Evolutionary conservation across 1,139 yeast species (phyloP).

Genomic region (Zhuliangozyma blackwelliae): DNA sequence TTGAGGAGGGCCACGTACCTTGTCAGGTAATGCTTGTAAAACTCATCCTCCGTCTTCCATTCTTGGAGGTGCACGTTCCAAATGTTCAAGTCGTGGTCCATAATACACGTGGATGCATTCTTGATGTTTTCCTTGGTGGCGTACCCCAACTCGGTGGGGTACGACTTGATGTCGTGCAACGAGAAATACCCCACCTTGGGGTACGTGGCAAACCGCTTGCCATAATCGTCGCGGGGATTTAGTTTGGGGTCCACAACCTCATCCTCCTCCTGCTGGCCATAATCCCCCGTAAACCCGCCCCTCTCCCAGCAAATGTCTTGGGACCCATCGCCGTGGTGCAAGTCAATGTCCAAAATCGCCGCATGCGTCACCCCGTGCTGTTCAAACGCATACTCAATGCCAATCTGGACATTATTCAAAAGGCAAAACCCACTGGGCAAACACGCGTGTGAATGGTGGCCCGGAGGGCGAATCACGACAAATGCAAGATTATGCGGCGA

Average conservation of each 20-base stretch:
- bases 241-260: slow-evolving; percentile 26
- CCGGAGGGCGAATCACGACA: slow-evolving; percentile 77
- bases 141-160: slow-evolving; percentile 77
- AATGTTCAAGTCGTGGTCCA: slow-evolving; percentile 75
- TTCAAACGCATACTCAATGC: slow-evolving; percentile 72
- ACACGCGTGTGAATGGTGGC: slow-evolving; percentile 86
- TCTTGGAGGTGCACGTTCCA: slow-evolving; percentile 83
- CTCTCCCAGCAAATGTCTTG: slow-evolving; percentile 86
- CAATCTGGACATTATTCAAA: slow-evolving; percentile 78
- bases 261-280: slow-evolving; percentile 43
- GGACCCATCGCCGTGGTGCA: slow-evolving; percentile 92
- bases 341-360: slow-evolving; percentile 76
- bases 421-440: slow-evolving; percentile 86
- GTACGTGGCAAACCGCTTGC: slow-evolving; percentile 48
- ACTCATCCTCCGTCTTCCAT: slow-evolving; percentile 61
- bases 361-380: slow-evolving; percentile 71
- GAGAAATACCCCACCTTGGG: slow-evolving; percentile 82
- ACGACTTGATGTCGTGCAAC: slow-evolving; percentile 80
- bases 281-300: slow-evolving; percentile 57
- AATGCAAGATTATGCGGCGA: slow-evolving; percentile 52
- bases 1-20: slow-evolving; percentile 60
- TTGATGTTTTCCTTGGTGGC: slow-evolving; percentile 69
- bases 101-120: slow-evolving; percentile 75
- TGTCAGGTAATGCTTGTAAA: slow-evolving; percentile 57
- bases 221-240: slow-evolving; percentile 46